Base-by-base conservation (phyloP, 345 rosid genomes). In the Mercurialis annua region DNA sequence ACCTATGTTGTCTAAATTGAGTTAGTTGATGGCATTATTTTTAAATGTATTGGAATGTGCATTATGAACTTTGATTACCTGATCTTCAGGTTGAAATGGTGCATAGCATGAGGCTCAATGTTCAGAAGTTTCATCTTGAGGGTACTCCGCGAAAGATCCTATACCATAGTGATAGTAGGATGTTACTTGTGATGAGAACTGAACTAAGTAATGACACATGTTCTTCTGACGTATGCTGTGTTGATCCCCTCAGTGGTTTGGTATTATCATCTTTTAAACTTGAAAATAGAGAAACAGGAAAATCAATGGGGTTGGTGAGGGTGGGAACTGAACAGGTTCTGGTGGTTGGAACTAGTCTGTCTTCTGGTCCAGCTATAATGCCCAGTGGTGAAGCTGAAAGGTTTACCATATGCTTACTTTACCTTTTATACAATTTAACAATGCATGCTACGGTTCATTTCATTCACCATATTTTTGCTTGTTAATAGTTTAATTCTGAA, bases 351-450 rank as follows among this genome's bases (percentile, higher is more conserved):
- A 94, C 99, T 60, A 85, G 95, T 79, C 77, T 85, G 48, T 87
- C 93, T 52, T 77, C 89, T 73, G 96, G 98, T 78, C 99, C 95
- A 50, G 97, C 96, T 71, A 82, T 89, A 66, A 80, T 94, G 97
- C 89, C 92, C 70, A 91, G 93, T 73, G 99, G 99, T 70, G 99
- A 94, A 85, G 98, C 98, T 58, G 99, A 94, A 84, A 89, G 98
- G 99, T 94, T 33, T 42, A 36, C 40, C 54, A 48, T 73, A 70
- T 73, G 40, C 43, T 44, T 40, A 12, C 46, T 49, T 55, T 11
- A 30, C 34, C 17, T 6, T 46, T 42, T 11, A 26, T 51, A 34
- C 15, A 10, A 16, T 23, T 47, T 61, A 31, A 16, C 70, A 40
- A 31, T 61, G 30, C 21, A 17, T 10, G 53, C 14, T 26, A 10